Percentiles rank a stretch among this genome's conserved stretches.
Evolutionary conservation across 2,329 filamentous ascomycete species (phyloP).

Genomic region (Cordyceps pruinosa): DNA sequence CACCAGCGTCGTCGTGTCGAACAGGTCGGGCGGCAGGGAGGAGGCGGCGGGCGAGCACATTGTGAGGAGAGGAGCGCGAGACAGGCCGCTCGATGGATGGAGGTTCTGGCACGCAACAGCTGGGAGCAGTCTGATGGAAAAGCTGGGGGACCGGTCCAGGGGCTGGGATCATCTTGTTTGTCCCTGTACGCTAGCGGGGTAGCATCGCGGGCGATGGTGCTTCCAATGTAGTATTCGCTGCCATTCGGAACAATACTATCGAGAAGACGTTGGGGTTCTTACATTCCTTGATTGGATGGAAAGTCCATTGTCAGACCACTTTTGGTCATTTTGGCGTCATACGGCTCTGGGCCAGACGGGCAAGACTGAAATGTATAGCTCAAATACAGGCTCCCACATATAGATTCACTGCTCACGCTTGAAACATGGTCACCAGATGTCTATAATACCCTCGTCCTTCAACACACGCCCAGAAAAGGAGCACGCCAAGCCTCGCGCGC

Average conservation of each 20-base stretch:
- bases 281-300: background rate
- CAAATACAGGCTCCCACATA: no score
- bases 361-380: no score
- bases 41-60: slow-evolving; percentile 6
- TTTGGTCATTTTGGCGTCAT: background rate
- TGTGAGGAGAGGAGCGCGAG: background rate
- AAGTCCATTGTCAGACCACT: background rate
- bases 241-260: no score
- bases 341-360: background rate
- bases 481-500: background rate
- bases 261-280: background rate
- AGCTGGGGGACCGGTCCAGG: background rate
- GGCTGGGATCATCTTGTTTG: background rate
- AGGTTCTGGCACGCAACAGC: no score
- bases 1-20: slow-evolving; percentile 53
- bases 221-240: background rate
- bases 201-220: background rate
- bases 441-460: background rate
- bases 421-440: background rate
- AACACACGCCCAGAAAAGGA: no score
- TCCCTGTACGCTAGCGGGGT: background rate
- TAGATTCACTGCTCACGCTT: background rate
- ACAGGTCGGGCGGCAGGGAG: slow-evolving; percentile 45
- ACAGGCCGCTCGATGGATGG: no score
- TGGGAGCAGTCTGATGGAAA: background rate